A percentile compares a stretch with the other conserved stretches of the same genome.
Conservation (phyloP, 257 asterid genomes). For the Leonotis leonurus region DNA sequence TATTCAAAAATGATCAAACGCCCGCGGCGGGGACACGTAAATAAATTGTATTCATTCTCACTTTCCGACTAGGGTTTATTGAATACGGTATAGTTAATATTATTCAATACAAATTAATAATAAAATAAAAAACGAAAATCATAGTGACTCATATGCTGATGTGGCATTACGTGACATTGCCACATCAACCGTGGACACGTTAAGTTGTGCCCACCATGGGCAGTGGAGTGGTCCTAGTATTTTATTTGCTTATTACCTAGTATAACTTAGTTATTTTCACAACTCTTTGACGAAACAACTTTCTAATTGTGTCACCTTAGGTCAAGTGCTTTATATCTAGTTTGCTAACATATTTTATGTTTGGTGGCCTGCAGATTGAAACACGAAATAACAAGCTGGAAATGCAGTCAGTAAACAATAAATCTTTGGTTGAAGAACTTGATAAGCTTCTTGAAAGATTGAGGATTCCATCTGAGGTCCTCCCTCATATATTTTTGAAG, state of each 20-base stretch:
- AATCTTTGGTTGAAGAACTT: conserved; percentile 78
- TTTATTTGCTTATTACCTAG: neutral
- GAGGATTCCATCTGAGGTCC: conserved; percentile 86
- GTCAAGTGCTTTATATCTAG: conserved; percentile 8
- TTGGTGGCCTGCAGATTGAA: conserved; percentile 71
- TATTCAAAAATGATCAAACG: too few species aligned
- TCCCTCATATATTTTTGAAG: conserved; percentile 5
- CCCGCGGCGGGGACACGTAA: too few species aligned
- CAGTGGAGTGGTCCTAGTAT: too few species aligned
- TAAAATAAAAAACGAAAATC: too few species aligned
- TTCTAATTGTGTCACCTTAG: neutral
- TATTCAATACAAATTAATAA: too few species aligned
- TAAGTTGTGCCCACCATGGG: too few species aligned
- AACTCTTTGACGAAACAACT: neutral
- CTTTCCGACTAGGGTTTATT: too few species aligned
- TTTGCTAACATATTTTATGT: conserved; percentile 20
- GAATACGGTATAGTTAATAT: too few species aligned
- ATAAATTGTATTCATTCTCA: too few species aligned
- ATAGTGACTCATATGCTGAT: too few species aligned
- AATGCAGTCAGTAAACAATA: conserved; percentile 95
- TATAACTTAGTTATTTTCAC: conserved; percentile 10
- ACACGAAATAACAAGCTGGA: conserved; percentile 95
- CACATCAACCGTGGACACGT: too few species aligned
- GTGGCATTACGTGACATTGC: too few species aligned
- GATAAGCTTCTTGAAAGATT: conserved; percentile 90